Evolutionary conservation across 352 stramenopile species (phyloP).

Genomic region (Blastocystis hominis): DNA sequence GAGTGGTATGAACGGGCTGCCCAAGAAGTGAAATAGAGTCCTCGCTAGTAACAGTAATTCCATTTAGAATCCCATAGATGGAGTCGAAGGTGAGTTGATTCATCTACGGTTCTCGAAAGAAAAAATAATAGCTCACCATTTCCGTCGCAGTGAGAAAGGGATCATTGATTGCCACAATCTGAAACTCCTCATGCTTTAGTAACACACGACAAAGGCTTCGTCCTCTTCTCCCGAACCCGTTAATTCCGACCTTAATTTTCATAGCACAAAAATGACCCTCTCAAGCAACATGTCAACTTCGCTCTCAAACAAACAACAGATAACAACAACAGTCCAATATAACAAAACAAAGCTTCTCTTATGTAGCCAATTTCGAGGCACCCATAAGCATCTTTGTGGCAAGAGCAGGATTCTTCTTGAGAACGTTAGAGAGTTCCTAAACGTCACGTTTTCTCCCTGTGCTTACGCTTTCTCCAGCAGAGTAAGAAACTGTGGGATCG

Average conservation of each 20-base stretch:
- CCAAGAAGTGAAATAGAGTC: not conserved
- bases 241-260: not conserved
- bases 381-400: constrained; percentile 43
- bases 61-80: not conserved
- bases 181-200: not conserved
- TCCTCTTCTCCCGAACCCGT: not conserved
- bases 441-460: not conserved
- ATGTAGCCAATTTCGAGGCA: constrained; percentile 38
- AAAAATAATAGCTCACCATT: not conserved
- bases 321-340: not conserved
- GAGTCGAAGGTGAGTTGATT: not conserved
- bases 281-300: not conserved
- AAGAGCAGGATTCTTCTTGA: constrained; percentile 55
- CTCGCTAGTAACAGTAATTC: not conserved
- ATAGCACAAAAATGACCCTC: not conserved
- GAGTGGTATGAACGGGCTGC: not conserved
- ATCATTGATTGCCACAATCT: not conserved
- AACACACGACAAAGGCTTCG: not conserved
- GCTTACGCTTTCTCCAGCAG: constrained; percentile 50
- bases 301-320: constrained; percentile 8
- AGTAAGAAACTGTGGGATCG: constrained; percentile 47
- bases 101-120: not conserved
- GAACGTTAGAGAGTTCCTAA: constrained; percentile 46
- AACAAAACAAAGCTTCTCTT: constrained; percentile 9
- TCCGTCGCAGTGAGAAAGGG: not conserved